These are phyloP conservation scores for Yarrowia sp. DNA, from an alignment of 805 yeast genomes.

Conservation along the genomic window DNA sequence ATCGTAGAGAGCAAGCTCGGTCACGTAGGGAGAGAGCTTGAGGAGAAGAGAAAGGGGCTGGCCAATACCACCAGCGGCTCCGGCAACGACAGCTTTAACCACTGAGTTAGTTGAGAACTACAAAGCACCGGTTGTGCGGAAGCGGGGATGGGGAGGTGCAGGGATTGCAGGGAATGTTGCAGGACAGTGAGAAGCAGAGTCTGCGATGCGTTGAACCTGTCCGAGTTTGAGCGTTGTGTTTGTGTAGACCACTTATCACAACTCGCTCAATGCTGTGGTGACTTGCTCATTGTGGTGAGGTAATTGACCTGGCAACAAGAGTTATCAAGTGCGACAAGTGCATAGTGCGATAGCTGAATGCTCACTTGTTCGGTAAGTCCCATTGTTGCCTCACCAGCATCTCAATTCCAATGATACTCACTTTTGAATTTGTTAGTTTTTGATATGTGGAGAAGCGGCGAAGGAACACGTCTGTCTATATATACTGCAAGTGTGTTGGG, in stretches of 20 bases:
- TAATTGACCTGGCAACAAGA: no score
- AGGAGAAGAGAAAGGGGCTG: constrained; percentile 79
- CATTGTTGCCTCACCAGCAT: background rate
- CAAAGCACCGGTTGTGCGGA: background rate
- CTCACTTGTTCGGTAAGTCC: no score
- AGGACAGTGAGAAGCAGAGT: no score
- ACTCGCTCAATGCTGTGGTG: background rate
- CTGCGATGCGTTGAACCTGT: no score
- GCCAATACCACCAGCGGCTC: constrained; percentile 98
- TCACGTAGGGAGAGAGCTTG: constrained; percentile 84
- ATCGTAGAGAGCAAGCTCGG: constrained; percentile 82
- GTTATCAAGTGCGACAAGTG: no score
- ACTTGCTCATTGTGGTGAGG: background rate
- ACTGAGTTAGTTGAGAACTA: constrained; percentile 24
- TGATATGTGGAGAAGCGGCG: background rate
- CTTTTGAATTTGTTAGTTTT: constrained; percentile 24
- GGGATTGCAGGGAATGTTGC: background rate
- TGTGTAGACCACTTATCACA: no score
- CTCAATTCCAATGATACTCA: background rate
- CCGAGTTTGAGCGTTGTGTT: no score
- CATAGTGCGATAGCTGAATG: background rate
- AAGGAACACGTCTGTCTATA: constrained; percentile 19
- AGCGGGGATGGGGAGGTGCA: background rate
- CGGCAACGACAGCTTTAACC: constrained; percentile 75
- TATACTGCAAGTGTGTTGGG: constrained; percentile 11